Evolutionary conservation across 495 filamentous ascomycete genomes (phyloP), one percentile per base, ranked within the genome.

Genomic region (Trichoderma gamsii): DNA sequence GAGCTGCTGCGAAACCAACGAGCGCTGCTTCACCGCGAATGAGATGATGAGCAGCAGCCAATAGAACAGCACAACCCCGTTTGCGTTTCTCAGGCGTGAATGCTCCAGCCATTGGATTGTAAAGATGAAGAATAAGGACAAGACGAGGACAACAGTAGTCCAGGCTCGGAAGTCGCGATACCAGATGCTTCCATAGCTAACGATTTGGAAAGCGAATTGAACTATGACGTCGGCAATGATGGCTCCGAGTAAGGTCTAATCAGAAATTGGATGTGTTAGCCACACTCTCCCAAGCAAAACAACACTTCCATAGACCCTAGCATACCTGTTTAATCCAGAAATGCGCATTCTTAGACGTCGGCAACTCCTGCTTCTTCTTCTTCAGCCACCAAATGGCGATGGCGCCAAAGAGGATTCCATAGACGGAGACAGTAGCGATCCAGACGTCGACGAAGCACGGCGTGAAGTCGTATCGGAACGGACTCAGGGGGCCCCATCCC

Each of bases 401-500:
- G 32, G 87, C 83, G 52, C 96, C 96, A 67, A 87, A 80, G 18
- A 96, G 43, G 32, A 97, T 81, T 13, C 95, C 91, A 77, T 86
- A 92, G 5, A 84, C 81, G 12, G 92, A 93, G 23, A 97, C 89
- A 6, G 83, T 74, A 38, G 88, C 86, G 67, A 98, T 85, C 81
- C 89, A 90, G 12, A 93, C 84, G 76, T 98, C 96, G 64, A 97
- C 84, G 76, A 97, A 98, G 79, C 96, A 99, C 68, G 96, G 93
- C 46, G 96, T 97, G 77, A 99, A 90, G 76, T 98, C 93, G 76
- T 90, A 96, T 70, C 93, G 81, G 67, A 85, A 82, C 23, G 86
- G 86, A 76, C 92, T 95, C 72, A 99, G 68, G 21, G 96, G 96
- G 13, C 96, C 96, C 95, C 95, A 99, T 74, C 96, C 96, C 78